Evolutionary conservation across 768 basidiomycete genomes (phyloP).

Genomic region (Kwoniella bestiolae): DNA sequence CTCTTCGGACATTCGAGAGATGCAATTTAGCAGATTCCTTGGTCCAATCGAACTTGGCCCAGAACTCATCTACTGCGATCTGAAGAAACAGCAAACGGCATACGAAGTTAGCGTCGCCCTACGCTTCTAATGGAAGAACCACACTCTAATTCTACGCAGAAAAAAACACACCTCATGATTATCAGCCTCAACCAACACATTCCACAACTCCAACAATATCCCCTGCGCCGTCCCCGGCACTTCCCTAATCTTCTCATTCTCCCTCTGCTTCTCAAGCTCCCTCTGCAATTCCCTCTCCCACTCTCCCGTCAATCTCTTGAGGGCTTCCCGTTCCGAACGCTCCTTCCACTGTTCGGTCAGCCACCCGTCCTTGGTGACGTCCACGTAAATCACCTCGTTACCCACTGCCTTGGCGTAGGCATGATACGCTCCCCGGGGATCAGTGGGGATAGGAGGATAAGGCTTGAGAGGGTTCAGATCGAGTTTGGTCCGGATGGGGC

Average conservation of each 20-base stretch:
- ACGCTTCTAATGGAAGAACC: background rate
- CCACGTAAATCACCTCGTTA: slow-evolving; percentile 39
- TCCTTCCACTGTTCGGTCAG: slow-evolving; percentile 47
- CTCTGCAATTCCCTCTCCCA: slow-evolving; percentile 27
- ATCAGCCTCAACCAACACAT: slow-evolving; percentile 37
- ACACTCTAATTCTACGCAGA: background rate
- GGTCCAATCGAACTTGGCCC: slow-evolving; percentile 47
- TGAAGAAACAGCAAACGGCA: slow-evolving; percentile 5
- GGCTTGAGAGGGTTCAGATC: slow-evolving; percentile 34
- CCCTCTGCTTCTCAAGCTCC: slow-evolving; percentile 30
- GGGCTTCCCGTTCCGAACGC: slow-evolving; percentile 40
- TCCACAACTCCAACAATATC: slow-evolving; percentile 47
- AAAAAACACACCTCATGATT: slow-evolving; percentile 41
- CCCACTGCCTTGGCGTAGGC: slow-evolving; percentile 41
- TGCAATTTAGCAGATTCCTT: slow-evolving; percentile 36
- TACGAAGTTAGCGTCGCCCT: background rate
- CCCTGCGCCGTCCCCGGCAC: slow-evolving; percentile 35
- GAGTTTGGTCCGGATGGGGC: slow-evolving; percentile 33
- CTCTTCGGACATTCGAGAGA: slow-evolving; percentile 5
- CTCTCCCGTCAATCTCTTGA: slow-evolving; percentile 39
- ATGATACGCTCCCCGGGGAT: slow-evolving; percentile 49
- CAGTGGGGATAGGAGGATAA: slow-evolving; percentile 44
- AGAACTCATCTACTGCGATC: slow-evolving; percentile 41
- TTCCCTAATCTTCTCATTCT: slow-evolving; percentile 8
- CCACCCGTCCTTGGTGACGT: slow-evolving; percentile 53